Evolutionary conservation across 345 rosid species (phyloP).

Genomic region (Bretschneidera sinensis): DNA sequence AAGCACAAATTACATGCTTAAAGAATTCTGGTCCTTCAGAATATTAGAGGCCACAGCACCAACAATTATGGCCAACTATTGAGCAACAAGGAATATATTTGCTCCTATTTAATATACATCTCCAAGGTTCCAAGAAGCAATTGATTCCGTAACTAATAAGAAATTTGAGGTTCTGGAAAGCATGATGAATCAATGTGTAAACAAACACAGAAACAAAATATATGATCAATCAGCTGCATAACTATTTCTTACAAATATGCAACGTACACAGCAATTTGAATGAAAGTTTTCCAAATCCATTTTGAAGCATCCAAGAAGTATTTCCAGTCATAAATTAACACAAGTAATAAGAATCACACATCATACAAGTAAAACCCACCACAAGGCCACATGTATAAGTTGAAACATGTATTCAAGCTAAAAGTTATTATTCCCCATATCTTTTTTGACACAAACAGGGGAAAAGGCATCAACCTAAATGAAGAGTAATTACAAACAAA

Average conservation of each 20-base stretch:
- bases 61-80: background rate
- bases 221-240: background rate
- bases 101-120: no score
- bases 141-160: no score
- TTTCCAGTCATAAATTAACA: constrained; percentile 2
- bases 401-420: constrained; percentile 5
- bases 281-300: constrained; percentile 1
- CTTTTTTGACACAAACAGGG: constrained; percentile 4
- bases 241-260: background rate
- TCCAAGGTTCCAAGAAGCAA: background rate
- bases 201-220: background rate
- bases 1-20: background rate
- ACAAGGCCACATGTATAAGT: constrained; percentile 4
- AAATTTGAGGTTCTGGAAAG: no score
- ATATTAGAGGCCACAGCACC: background rate
- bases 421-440: constrained; percentile 12
- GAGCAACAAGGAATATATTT: background rate
- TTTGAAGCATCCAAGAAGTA: constrained; percentile 3
- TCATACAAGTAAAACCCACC: constrained; percentile 14
- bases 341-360: constrained; percentile 10
- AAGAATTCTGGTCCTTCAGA: background rate
- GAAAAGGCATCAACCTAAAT: constrained; percentile 7
- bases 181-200: background rate
- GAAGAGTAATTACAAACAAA: constrained; percentile 12
- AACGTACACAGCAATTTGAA: background rate